Evolutionary conservation across 148 eudicot species (phyloP).

Genomic region (Rhododendron simsii): DNA sequence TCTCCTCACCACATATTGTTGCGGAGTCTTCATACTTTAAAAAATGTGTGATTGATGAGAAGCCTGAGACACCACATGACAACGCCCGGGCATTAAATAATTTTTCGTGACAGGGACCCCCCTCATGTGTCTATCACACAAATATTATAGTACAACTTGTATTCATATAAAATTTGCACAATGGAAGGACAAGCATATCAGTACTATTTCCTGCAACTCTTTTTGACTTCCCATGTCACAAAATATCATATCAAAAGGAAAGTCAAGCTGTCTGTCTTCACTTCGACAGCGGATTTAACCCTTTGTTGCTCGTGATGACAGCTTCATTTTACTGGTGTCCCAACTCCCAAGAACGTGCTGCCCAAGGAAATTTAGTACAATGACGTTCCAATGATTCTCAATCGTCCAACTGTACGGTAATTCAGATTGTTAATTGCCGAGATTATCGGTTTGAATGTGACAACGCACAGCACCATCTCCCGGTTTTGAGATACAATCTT

Average conservation of each 20-base stretch:
- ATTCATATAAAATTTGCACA: neutral
- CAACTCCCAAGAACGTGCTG: neutral
- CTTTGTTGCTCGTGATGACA: neutral
- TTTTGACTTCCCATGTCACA: neutral
- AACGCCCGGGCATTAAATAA: no score
- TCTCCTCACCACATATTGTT: no score
- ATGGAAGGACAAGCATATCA: neutral
- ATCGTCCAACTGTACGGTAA: no score
- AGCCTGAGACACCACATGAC: no score
- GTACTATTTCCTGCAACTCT: neutral
- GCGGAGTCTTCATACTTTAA: no score
- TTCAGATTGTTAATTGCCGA: no score
- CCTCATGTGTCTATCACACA: neutral
- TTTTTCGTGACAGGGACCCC: no score
- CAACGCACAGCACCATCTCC: no score
- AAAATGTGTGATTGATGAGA: no score
- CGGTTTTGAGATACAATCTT: no score
- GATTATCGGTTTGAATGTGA: no score
- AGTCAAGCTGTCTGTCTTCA: neutral
- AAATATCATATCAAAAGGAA: neutral
- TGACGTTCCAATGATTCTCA: neutral
- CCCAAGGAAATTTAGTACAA: neutral
- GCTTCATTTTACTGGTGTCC: neutral
- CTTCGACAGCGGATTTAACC: neutral
- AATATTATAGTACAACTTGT: neutral